phyloP scores from a whole-genome alignment of 2,329 filamentous ascomycete species.

The Sarocladiaceae sp. region DNA sequence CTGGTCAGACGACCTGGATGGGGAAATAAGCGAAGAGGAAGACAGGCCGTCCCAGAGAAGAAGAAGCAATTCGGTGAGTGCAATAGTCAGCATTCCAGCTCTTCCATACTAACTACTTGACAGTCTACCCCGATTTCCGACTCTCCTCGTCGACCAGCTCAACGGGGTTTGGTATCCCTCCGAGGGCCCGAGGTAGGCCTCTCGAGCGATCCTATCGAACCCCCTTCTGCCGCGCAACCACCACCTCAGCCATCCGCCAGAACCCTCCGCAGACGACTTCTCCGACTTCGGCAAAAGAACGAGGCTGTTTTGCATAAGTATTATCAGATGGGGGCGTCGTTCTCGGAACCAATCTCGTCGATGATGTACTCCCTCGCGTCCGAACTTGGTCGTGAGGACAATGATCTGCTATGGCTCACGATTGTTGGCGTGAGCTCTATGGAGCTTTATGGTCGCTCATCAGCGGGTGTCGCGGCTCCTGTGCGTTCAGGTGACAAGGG shows the following conservation, averaged over 20 bases:
- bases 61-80: conserved; percentile 78
- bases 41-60: conserved; percentile 74
- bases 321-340: conserved; percentile 82
- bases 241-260: conserved; percentile 65
- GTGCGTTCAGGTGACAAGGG: conserved; percentile 51
- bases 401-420: conserved; percentile 89
- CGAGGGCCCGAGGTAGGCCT: conserved; percentile 40
- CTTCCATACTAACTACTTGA: conserved; percentile 14
- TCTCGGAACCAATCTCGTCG: conserved; percentile 91
- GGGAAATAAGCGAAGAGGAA: conserved; percentile 67
- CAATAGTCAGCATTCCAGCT: not conserved
- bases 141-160: conserved; percentile 57
- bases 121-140: conserved; percentile 63
- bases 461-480: conserved; percentile 67
- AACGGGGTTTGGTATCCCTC: conserved; percentile 56
- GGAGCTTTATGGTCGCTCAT: conserved; percentile 84
- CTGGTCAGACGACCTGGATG: conserved; percentile 66
- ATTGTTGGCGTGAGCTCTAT: conserved; percentile 95
- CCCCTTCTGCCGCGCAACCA: conserved; percentile 55
- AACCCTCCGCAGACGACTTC: conserved; percentile 65
- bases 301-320: conserved; percentile 74
- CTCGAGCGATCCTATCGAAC: conserved; percentile 46
- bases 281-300: conserved; percentile 73
- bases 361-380: conserved; percentile 93
- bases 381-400: conserved; percentile 92